Base-by-base conservation (phyloP, 2,329 filamentous ascomycete species). In the Hypocrella siamensis region DNA sequence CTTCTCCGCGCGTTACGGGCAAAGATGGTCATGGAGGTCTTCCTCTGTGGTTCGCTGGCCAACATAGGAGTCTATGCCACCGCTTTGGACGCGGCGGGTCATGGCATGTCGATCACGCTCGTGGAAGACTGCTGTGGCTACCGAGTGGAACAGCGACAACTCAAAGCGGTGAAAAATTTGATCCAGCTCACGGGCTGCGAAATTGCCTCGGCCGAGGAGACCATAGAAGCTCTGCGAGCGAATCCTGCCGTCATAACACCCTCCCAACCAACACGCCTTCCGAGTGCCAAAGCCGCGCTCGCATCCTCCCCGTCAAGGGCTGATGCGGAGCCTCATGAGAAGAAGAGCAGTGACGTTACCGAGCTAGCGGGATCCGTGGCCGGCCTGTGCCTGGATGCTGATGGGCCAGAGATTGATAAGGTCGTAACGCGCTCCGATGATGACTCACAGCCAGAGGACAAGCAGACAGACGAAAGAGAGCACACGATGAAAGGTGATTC, bases 1-100 rank as follows among this genome's bases (percentile, higher is more conserved):
- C 63, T 96, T 12, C 65, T 96, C 6, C 65, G 79, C 31, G 65
- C 74, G n/a, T 58, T 96, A 28, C 73, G 86, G n/a, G 75, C 75
- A n/a, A 80, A 76, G 40, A 76, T 94, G 42, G 74, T 93, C 36
- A 93, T 85, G 3, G 81, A 94, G 45, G 61, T 98, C 10, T 94
- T 81, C 53, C 70, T 96, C 17, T 92, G 82, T 46, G 90, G 90
- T 16, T 79, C 80, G 28, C 67, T 93, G 30, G 82, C 79, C 27
- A 94, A 96, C 46, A 63, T 92, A 22, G 86, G 85, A 19, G 76
- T 96, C 29, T 85, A 90, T 48, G 88, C 90, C 6, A 94, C 88
- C 1, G 85, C 85, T 4, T 65, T 93, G 39, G 90, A 94, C 47
- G 90, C 88, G 9, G 86, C 83, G 2, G 72, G 79, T 15, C 80